Percentiles rank a stretch among this genome's conserved stretches.
Conservation (phyloP, 2,329 filamentous ascomycete species). For the Pochonia chlamydosporia region DNA sequence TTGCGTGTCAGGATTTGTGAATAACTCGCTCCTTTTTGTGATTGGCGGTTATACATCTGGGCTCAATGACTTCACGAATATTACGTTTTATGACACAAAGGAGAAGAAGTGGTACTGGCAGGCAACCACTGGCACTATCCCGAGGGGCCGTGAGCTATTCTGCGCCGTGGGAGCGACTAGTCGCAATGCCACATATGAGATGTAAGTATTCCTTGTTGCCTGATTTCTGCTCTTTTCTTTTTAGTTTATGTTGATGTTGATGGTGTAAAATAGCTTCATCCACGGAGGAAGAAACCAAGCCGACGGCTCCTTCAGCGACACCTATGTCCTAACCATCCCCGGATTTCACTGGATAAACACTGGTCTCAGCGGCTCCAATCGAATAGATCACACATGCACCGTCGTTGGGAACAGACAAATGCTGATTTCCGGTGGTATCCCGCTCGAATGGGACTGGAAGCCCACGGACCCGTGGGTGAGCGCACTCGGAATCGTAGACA, state of each 20-base stretch:
- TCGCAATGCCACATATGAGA: slow-evolving; percentile 29
- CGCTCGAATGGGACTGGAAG: slow-evolving; percentile 1
- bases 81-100: slow-evolving; percentile 28
- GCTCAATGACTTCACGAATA: slow-evolving; percentile 18
- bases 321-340: slow-evolving; percentile 31
- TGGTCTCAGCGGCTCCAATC: slow-evolving; percentile 1
- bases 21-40: slow-evolving; percentile 25
- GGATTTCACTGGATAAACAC: slow-evolving; percentile 31
- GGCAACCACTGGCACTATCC: slow-evolving; percentile 22
- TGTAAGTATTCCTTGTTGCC: slow-evolving; percentile 21
- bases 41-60: slow-evolving; percentile 23
- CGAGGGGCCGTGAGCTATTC: slow-evolving; percentile 20
- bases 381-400: slow-evolving; percentile 26
- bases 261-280: slow-evolving; percentile 22
- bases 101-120: slow-evolving; percentile 29
- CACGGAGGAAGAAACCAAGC: slow-evolving; percentile 26
- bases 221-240: no score
- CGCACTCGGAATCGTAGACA: slow-evolving; percentile 33
- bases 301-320: slow-evolving; percentile 18
- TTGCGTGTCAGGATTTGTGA: slow-evolving; percentile 24
- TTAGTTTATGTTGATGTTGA: no score
- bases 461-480: slow-evolving; percentile 28
- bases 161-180: slow-evolving; percentile 27
- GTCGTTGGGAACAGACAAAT: slow-evolving; percentile 32
- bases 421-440: slow-evolving; percentile 31